phyloP scores from a whole-genome alignment of 805 yeast species.

The Yarrowia yakushimensis region DNA sequence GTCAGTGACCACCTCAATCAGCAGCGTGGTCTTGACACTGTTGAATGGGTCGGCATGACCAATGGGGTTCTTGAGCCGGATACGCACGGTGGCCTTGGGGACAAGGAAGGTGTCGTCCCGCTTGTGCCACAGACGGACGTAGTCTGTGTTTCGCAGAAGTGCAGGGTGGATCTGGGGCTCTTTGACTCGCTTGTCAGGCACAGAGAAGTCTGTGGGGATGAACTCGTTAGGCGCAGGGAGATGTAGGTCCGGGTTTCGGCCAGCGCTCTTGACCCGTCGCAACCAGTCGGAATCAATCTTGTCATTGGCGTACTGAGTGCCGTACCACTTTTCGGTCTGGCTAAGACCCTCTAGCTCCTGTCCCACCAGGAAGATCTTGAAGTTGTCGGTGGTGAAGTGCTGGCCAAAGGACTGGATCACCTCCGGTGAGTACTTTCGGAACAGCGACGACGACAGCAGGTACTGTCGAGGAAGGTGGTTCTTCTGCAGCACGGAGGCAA shows the following conservation, averaged over 20 bases:
- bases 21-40: constrained; percentile 56
- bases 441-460: constrained; percentile 55
- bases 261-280: constrained; percentile 36
- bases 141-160: constrained; percentile 51
- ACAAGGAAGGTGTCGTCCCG: constrained; percentile 84
- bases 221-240: constrained; percentile 76
- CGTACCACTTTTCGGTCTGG: constrained; percentile 78
- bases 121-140: constrained; percentile 75
- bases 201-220: constrained; percentile 73
- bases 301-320: constrained; percentile 65
- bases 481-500: constrained; percentile 61
- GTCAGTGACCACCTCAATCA: constrained; percentile 71
- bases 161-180: constrained; percentile 54
- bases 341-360: constrained; percentile 50
- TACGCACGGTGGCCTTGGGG: constrained; percentile 74
- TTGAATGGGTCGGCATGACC: constrained; percentile 57
- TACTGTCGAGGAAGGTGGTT: constrained; percentile 58
- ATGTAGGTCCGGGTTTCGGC: constrained; percentile 42
- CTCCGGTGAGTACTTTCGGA: constrained; percentile 56
- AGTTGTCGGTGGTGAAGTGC: constrained; percentile 55
- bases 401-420: constrained; percentile 49
- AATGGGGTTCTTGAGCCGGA: constrained; percentile 61
- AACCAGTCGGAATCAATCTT: constrained; percentile 41
- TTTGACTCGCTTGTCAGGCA: constrained; percentile 45
- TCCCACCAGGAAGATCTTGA: constrained; percentile 54